A percentile compares a stretch with the other conserved stretches of the same genome.
phyloP scores from a whole-genome alignment of 2,329 filamentous ascomycete genomes.

The Cladophialophora yegresii region DNA sequence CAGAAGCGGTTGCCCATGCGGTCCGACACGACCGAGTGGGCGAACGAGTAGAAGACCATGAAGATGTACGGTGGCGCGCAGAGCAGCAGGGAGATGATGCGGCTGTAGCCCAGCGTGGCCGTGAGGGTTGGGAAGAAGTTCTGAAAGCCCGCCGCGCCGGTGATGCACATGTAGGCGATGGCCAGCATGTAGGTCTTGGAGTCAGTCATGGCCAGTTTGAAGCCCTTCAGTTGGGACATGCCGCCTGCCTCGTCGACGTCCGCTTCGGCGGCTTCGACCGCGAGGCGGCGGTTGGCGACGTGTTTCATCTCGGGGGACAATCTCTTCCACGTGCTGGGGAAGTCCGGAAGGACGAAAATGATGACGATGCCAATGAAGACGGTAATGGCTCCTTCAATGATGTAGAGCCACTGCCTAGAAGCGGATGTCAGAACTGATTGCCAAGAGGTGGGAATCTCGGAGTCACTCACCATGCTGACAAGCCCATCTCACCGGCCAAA shows the following conservation, averaged over 20 bases:
- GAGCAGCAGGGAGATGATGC: constrained; percentile 54
- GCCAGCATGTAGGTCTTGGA: constrained; percentile 47
- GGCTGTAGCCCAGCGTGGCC: constrained; percentile 48
- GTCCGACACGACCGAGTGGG: constrained; percentile 52
- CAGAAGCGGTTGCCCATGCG: constrained; percentile 53
- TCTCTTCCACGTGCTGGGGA: constrained; percentile 48
- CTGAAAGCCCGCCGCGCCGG: constrained; percentile 55
- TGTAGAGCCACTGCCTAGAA: constrained; percentile 59
- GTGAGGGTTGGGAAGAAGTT: constrained; percentile 60
- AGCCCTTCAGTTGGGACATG: constrained; percentile 52
- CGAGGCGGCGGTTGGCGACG: constrained; percentile 53
- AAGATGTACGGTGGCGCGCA: constrained; percentile 59
- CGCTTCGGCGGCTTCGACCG: constrained; percentile 53
- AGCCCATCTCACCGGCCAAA: constrained; percentile 58
- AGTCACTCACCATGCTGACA: constrained; percentile 55
- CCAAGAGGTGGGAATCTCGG: constrained; percentile 30
- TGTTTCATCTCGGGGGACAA: constrained; percentile 50
- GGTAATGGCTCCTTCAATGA: constrained; percentile 57
- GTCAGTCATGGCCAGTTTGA: constrained; percentile 56
- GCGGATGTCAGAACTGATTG: not conserved
- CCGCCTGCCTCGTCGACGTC: constrained; percentile 53
- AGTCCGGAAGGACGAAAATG: constrained; percentile 44
- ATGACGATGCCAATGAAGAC: constrained; percentile 46
- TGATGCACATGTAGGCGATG: constrained; percentile 53
- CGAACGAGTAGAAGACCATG: constrained; percentile 54